A percentile compares a stretch with the other conserved stretches of the same genome.
Conservation (phyloP, 768 basidiomycete species). For the Russula compacta region DNA sequence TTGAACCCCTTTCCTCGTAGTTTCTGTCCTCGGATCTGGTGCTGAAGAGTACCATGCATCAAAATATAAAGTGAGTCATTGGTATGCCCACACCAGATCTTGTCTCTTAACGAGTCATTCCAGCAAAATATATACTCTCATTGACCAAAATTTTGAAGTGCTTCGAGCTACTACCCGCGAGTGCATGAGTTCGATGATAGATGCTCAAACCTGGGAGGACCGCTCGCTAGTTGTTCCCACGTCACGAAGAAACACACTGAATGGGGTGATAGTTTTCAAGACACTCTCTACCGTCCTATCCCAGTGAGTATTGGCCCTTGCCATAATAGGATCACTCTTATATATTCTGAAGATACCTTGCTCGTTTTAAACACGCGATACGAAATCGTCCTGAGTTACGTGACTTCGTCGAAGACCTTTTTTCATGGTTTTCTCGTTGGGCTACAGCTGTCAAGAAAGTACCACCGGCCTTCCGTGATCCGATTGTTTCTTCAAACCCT, state of each 20-base stretch:
- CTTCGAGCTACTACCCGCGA: constrained; percentile 18
- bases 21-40: constrained; percentile 27
- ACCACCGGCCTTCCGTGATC: constrained; percentile 39
- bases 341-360: constrained; percentile 35
- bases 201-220: constrained; percentile 23
- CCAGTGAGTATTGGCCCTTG: constrained; percentile 12
- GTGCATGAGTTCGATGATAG: constrained; percentile 24
- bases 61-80: constrained; percentile 25
- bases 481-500: constrained; percentile 27
- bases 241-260: constrained; percentile 15
- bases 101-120: background rate
- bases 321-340: background rate
- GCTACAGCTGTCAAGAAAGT: constrained; percentile 29
- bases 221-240: constrained; percentile 2
- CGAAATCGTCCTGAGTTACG: constrained; percentile 37
- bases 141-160: constrained; percentile 25
- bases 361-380: constrained; percentile 50
- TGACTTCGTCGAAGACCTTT: constrained; percentile 34
- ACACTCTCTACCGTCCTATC: constrained; percentile 22
- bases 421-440: constrained; percentile 43
- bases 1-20: constrained; percentile 15
- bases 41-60: constrained; percentile 26
- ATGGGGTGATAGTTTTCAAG: constrained; percentile 26
- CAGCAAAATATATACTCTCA: constrained; percentile 21
- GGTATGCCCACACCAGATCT: background rate